Base-by-base conservation (phyloP, 2,329 filamentous ascomycete genomes). In the Claviceps fusiformis region DNA sequence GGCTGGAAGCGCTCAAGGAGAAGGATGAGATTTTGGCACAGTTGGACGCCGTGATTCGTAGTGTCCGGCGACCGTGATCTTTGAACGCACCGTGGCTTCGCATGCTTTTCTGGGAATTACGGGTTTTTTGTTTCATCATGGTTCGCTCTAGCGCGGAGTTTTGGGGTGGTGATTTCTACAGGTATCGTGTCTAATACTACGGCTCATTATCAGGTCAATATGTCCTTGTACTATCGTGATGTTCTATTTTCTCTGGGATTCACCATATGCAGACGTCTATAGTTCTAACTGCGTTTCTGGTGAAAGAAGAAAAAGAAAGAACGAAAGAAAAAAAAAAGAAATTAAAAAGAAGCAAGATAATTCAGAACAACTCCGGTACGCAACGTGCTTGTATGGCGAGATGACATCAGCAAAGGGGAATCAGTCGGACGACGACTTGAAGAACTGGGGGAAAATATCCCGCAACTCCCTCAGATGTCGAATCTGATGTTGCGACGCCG, bases 381-480 rank as follows among this genome's bases (percentile, higher is more conserved):
- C 35, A 29, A 33, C 39, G 7, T 39, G 8, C 13, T 7, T 17
- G 35, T n/a, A 41, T 27, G 19, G 2, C 17, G 33, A 9, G 11
- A 24, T 33, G 49, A 3, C 35, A 29, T 15, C 3, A 39, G 24
- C 41, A n/a, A 24, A 19, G 53, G 29, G 29, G 10, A 33, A 33
- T 4, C 43, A 54, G 45, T n/a, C n/a, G 3, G 3, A 33, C 35
- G 59, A 62, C 5, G 71, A 72, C 68, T 87, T 93, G 76, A 98
- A 96, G 59, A 95, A 82, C 56, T 95, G 83, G 0, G 93, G 90
- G 61, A 92, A 97, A 11, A 87, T 70, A 0, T 72, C 72, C 49
- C 87, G 81, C 56, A 98, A 72, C 64, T 97, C 87, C 59, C 87
- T 77, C 33, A 98, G 71, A 64, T 82, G 79, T 48, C 79, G 76